Conservation (phyloP, 1,139 yeast genomes). For the Protomyces gravidus region DNA sequence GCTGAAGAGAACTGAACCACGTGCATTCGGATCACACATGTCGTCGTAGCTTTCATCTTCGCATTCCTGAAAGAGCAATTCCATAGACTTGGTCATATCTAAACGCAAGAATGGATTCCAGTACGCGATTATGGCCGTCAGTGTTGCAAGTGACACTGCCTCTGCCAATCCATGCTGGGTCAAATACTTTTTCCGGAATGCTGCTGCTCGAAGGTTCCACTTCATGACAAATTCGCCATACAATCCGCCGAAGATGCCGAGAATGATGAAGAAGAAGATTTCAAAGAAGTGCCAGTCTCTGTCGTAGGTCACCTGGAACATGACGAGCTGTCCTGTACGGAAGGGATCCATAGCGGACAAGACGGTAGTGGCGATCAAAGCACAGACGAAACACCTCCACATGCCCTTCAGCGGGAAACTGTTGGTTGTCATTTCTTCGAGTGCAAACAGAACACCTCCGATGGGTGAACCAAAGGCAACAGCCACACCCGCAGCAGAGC, state of each 20-base stretch:
- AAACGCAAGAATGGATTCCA: slow-evolving; percentile 72
- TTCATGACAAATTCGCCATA: slow-evolving; percentile 81
- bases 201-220: slow-evolving; percentile 70
- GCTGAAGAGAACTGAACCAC: slow-evolving; percentile 45
- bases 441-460: slow-evolving; percentile 65
- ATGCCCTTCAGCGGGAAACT: slow-evolving; percentile 71
- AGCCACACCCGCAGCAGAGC: slow-evolving; percentile 71
- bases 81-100: slow-evolving; percentile 97
- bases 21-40: slow-evolving; percentile 34
- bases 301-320: slow-evolving; percentile 83
- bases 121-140: slow-evolving; percentile 75
- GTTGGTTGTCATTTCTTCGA: slow-evolving; percentile 69
- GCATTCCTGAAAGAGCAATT: slow-evolving; percentile 81
- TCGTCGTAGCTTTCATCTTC: slow-evolving; percentile 44
- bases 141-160: slow-evolving; percentile 58
- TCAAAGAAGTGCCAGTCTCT: slow-evolving; percentile 85
- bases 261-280: slow-evolving; percentile 66
- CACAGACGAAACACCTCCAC: slow-evolving; percentile 89
- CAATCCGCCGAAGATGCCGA: slow-evolving; percentile 88
- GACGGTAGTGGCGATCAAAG: slow-evolving; percentile 79
- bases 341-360: slow-evolving; percentile 69
- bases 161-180: slow-evolving; percentile 61
- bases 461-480: slow-evolving; percentile 72
- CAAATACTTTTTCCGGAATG: slow-evolving; percentile 69
- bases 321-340: slow-evolving; percentile 86